Percentiles rank a stretch among this genome's conserved stretches.
phyloP scores from a whole-genome alignment of 768 basidiomycete species.

The Leccinellum rugosiceps region DNA sequence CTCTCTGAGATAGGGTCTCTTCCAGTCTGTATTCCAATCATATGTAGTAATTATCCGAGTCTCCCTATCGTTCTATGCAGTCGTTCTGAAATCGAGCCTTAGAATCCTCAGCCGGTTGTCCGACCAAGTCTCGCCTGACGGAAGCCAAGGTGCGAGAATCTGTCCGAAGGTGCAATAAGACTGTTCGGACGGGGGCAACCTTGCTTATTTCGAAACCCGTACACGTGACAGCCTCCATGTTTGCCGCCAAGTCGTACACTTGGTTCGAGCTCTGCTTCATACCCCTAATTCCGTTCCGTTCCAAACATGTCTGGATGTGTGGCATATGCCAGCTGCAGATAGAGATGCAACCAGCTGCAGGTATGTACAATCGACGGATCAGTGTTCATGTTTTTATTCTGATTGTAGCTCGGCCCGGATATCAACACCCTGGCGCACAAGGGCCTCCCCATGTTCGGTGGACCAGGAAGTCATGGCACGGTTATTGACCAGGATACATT shows the following conservation, averaged over 20 bases:
- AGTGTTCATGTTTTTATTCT: neutral
- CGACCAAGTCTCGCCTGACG: conserved; percentile 54
- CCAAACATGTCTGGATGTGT: conserved; percentile 67
- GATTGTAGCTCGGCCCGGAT: conserved; percentile 30
- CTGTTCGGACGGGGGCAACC: neutral
- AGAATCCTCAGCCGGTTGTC: conserved; percentile 55
- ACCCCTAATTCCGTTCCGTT: conserved; percentile 62
- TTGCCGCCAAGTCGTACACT: conserved; percentile 57
- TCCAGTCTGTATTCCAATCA: conserved; percentile 51
- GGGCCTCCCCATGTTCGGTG: neutral
- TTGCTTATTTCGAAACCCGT: neutral
- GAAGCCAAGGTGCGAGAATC: conserved; percentile 47
- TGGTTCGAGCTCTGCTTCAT: conserved; percentile 81
- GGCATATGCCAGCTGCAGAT: conserved; percentile 66
- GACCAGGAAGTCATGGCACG: conserved; percentile 12
- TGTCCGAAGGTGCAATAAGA: conserved; percentile 72
- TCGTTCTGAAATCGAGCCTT: conserved; percentile 2
- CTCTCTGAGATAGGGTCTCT: too few species aligned
- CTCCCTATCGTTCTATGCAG: conserved; percentile 5
- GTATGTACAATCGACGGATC: conserved; percentile 34
- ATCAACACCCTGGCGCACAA: conserved; percentile 35
- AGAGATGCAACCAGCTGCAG: conserved; percentile 46
- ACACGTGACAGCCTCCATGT: conserved; percentile 55
- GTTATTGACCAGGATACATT: conserved; percentile 30
- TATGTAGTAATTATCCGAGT: conserved; percentile 31